These are phyloP conservation scores for Moniliella sp. DNA, from an alignment of 1,284 basidiomycete genomes.

Conservation along the genomic window DNA sequence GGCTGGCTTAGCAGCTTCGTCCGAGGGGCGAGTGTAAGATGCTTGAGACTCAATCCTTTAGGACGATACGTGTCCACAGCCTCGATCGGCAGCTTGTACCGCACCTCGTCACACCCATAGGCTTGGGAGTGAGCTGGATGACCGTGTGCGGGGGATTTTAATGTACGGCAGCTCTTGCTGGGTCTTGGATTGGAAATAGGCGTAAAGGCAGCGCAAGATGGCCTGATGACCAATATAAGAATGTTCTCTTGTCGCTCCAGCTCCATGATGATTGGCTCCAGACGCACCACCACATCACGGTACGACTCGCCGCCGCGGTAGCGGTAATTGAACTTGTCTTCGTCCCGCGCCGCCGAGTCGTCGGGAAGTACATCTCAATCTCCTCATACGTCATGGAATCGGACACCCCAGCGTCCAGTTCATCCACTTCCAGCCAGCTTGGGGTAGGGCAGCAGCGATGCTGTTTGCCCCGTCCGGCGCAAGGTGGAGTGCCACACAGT, in stretches of 20 bases:
- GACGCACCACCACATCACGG: conserved; percentile 65
- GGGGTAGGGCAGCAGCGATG: conserved; percentile 55
- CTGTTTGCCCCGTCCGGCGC: conserved; percentile 76
- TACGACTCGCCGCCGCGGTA: conserved; percentile 81
- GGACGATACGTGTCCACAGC: no score
- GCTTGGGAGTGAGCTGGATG: conserved; percentile 88
- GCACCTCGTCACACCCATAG: conserved; percentile 91
- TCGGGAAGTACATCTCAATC: conserved; percentile 80
- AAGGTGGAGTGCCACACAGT: conserved; percentile 97
- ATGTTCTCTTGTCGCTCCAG: conserved; percentile 92
- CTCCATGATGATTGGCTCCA: conserved; percentile 98
- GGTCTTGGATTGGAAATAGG: conserved; percentile 75
- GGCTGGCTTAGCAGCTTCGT: no score
- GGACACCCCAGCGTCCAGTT: conserved; percentile 93
- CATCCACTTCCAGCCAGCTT: conserved; percentile 97
- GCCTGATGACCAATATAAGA: conserved; percentile 88
- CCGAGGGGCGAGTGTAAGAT: no score
- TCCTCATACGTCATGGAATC: conserved; percentile 99
- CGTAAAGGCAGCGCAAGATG: conserved; percentile 40
- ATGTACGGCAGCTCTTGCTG: conserved; percentile 89
- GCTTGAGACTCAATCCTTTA: no score
- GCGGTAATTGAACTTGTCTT: conserved; percentile 98
- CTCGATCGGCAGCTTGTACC: conserved; percentile 39
- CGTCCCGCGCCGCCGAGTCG: conserved; percentile 91
- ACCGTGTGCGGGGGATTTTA: conserved; percentile 73